Base-by-base conservation (phyloP, 495 filamentous ascomycete species). In the Aspergillus leporis region DNA sequence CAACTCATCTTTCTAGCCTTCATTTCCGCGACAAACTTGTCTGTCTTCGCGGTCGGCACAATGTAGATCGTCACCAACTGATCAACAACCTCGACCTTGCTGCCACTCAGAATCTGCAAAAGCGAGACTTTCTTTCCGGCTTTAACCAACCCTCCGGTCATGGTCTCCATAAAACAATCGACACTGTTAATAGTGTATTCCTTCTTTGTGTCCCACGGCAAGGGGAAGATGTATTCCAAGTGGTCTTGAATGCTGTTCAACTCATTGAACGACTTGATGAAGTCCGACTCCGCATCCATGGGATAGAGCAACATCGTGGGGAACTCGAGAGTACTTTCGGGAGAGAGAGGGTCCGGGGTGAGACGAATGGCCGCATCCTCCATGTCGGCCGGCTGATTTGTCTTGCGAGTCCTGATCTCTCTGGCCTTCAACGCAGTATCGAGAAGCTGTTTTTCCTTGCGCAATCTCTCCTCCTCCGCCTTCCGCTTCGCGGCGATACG, bases 91-190 rank as follows among this genome's bases (percentile, higher is more conserved):
- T 94, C 91, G 5, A 93, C 83, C 62, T 90, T 92, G n/a, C 89
- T 87, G 14, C 80, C 74, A n/a, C 78, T 76, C 58, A 98, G 73
- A 53, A 90, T 81, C 76, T 92, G 88, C 60, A 90, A 66, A 60
- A 97, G 67, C 21, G 85, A 77, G 54, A 91, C 74, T 68, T 92
- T 95, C 82, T 87, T 91, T n/a, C 94, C 93, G 0, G 90, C 87
- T 74, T 95, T 97, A 56, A 93, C 81, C 63, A 98, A 64, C 12
- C 94, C 95, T 0, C 93, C 92, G 0, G 78, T 75, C 16, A 76
- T 67, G 1, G 91, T 98, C 76, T 97, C 90, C 81, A 93, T 89
- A 68, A 88, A 98, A 62, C 89, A 93, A 64, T 97, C 92, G n/a
- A 97, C 90, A 8, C 64, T 70, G 7, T 77, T 71, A 0, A 74